Base-by-base conservation (phyloP, 1,139 yeast genomes). In the Yamadazyma atlantica region DNA sequence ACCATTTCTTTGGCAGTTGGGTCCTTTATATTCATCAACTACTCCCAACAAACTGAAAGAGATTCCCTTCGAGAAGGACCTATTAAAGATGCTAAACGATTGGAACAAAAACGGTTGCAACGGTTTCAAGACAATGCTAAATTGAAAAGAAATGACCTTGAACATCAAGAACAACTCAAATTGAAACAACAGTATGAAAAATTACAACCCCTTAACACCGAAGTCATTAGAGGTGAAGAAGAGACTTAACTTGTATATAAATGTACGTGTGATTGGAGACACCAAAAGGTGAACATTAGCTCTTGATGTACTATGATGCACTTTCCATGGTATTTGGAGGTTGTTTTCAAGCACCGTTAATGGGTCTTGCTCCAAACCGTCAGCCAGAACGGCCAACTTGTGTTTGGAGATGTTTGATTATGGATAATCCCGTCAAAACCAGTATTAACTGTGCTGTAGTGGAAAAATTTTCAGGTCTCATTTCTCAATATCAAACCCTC, bases 11-110 rank as follows among this genome's bases (percentile, higher is more conserved):
- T 75, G 36, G 84, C 89, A 6, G 74, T 67, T 0, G 73, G 73
- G 3, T 70, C 88, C 0, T 80, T 85, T 29, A 61, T 75, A 5
- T 83, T 82, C 57, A 88, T 85, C 39, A 86, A 83, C 60, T 69
- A 69, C 45, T 75, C 83, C 36, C 95, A 85, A 56, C 73, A 70
- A 27, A 60, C 75, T 41, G 94, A 85, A 58, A 71, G 88, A 46
- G 78, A 73, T 5, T 82, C 85, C 3, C 67, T 85, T 37, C 79
- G 83, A 46, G 88, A 82, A 54, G 95, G 95, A 1, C 94, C 95
- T 8, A 78, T 84, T 53, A 82, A 80, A 51, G 95, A 85, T 55
- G 86, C 87, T 10, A 79, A 73, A 45, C 64, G 92, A 41, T 59
- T 80, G 46, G 64, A 70, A 36, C 73, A 68, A 37, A 77, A 76